Base-by-base conservation (phyloP, 257 asterid species). In the Fraxinus cuspidata region DNA sequence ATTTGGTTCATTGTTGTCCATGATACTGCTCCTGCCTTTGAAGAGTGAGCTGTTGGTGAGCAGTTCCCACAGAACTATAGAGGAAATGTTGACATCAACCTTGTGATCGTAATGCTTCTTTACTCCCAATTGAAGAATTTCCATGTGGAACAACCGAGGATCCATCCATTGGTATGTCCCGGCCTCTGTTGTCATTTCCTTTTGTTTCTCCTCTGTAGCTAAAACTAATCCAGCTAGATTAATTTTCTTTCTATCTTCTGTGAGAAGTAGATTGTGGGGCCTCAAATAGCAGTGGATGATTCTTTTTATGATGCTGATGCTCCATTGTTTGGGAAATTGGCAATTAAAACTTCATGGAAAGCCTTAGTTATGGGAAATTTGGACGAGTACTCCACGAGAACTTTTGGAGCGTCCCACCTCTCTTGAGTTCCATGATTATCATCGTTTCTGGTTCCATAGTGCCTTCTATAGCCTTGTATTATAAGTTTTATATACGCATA, bases 91-190 rank as follows among this genome's bases (percentile, higher is more conserved):
- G 40, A 89, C 91, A 73, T 91, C 94, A 18, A 89, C 96, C 79
- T 89, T 89, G 81, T 86, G 91, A 71, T 89, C 84, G 34, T 86
- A 91, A 40, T 85, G 74, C 85, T 86, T 89, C 90, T 81, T 89
- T 69, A 31, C 81, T 65, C 92, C 96, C 77, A 75, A 2, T 19
- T 37, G 76, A 28, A 83, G 74, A 56, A 84, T 79, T 40, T 85
- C 90, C 32, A 58, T 23, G 51, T 81, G 83, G 81, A 89, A 86
- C 85, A 91, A 34, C 96, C 87, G 93, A 25, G 93, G 93, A 65
- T 93, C 93, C 93, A 88, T 88, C 93, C 92, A 90, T 35, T 93
- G 89, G 58, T 90, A 90, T 4, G 96, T 87, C 66, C 94, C 94
- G 12, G 89, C 91, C 85, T 86, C 92, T 0, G 85, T 79, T 31